Evolutionary conservation across 192 early-diverging fungal genomes (phyloP), one percentile per base, ranked within the genome.

Genomic region (Chytriomyces sp.): DNA sequence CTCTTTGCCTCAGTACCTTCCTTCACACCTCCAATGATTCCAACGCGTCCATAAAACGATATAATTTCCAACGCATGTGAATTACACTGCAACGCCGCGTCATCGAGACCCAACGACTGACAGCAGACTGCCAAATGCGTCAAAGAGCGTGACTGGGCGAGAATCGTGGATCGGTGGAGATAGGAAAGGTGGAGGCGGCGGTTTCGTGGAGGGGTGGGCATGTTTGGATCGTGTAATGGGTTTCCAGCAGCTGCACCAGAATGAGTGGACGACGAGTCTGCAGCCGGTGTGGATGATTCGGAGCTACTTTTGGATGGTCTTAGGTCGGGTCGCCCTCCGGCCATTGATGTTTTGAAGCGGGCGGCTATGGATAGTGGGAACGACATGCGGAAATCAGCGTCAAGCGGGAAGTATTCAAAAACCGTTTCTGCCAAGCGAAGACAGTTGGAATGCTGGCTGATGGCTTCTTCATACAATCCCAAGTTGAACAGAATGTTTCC

Each of bases 41-140:
- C 28, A 10, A 28, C 11, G 24, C 47, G 26, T 24, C 8, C 7
- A 61, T 76, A 69, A 75, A 77, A 77, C 7, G 59, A 16, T 8
- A 72, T 26, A 67, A 77, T 45, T 61, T 67, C 71, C 44, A 62
- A 64, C 43, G 79, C 60, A 62, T 77, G 64, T 64, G 70, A 62
- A 69, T 85, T 77, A 65, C 73, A 77, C 16, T 68, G 60, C 24
- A 86, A 64, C 5, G 82, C 80, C 60, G 72, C 80, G 62, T 83
- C 85, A 61, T 83, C 82, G 47, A 83, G 82, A 4, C 82, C 85
- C 10, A 84, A 61, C 20, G 75, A 61, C 49, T 84, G 83, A 79
- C 80, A 82, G 57, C 85, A 87, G 1, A 77, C 74, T 5, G 82
- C 86, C 18, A 89, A 60, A 74, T 89, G 88, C 7, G 80, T 89